Evolutionary conservation across 2,329 filamentous ascomycete species (phyloP), one percentile per base, ranked within the genome.

Genomic region (Dothistroma pini): DNA sequence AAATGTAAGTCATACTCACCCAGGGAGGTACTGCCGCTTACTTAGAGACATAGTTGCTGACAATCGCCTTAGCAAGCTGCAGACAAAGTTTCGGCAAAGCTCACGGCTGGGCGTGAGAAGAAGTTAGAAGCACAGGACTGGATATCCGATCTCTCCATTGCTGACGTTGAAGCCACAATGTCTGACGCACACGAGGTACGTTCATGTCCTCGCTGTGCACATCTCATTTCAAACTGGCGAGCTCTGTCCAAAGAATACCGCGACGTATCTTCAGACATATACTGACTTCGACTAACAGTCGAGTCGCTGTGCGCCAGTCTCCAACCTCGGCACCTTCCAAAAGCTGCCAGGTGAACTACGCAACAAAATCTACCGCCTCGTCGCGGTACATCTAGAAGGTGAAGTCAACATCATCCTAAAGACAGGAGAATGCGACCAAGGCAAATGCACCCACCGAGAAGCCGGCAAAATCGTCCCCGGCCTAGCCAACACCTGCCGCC

Each of bases 351-450:
- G 67, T 22, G 68, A 70, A 53, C 31, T 70, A 14, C 58, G 68
- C 25, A 71, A 71, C 55, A 35, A 54, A 41, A 69, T 71, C 56
- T 71, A 70, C 59, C 68, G 67, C 47, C 38, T 66, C 25, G 64
- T 63, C 1, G 57, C 68, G 12, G 21, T 65, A 16, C 22, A 56
- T 9, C n/a, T 29, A 8, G 55, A 57, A 5, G 29, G 51, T 1
- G 31, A 35, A 7, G 63, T 69, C 47, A 57, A 58, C 47, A 44
- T 69, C 60, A 50, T 56, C n/a, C 57, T 66, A 16, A n/a, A 58
- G 48, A 54, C 54, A 11, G 19, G 49, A 12, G 59, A 63, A 44
- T 71, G 69, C 53, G 56, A 54, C 8, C 34, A 41, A 4, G 66
- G 68, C 21, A 54, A 58, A 4, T 71, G 69, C 59, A 31, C 61